A percentile compares a stretch with the other conserved stretches of the same genome.
phyloP scores from a whole-genome alignment of 257 asterid genomes.

The Solanum gracilifrons region DNA sequence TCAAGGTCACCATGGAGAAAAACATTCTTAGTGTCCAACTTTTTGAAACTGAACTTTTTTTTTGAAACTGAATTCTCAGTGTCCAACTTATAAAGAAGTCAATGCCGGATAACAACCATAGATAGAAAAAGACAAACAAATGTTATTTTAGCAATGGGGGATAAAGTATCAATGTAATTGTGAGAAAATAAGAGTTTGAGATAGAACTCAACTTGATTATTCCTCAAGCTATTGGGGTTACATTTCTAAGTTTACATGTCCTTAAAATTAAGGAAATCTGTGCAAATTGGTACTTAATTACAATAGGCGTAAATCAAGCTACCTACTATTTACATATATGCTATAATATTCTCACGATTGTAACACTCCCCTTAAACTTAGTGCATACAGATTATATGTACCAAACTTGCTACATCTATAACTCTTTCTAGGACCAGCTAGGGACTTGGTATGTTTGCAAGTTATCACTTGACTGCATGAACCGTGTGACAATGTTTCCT shows the following conservation, averaged over 20 bases:
- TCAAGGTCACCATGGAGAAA: neutral
- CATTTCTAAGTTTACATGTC: neutral
- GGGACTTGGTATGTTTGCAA: neutral
- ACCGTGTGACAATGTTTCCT: neutral
- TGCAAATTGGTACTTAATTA: neutral
- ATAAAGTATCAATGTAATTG: neutral
- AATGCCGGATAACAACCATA: neutral
- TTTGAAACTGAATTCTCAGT: neutral
- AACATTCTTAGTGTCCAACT: neutral
- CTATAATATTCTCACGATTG: neutral
- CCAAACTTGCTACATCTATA: neutral
- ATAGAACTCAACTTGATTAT: neutral
- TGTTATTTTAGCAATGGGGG: neutral
- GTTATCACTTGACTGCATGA: neutral
- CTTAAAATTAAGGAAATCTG: neutral
- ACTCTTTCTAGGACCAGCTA: neutral
- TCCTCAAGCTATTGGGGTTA: neutral
- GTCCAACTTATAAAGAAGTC: neutral
- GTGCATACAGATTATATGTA: neutral
- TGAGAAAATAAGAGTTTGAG: neutral
- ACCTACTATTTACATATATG: neutral
- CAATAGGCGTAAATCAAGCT: neutral
- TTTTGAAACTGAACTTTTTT: too few species aligned
- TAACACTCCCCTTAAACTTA: neutral
- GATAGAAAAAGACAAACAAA: neutral